phyloP scores from a whole-genome alignment of 1,284 basidiomycete species.

The Cystobasidiaceae sp. region DNA sequence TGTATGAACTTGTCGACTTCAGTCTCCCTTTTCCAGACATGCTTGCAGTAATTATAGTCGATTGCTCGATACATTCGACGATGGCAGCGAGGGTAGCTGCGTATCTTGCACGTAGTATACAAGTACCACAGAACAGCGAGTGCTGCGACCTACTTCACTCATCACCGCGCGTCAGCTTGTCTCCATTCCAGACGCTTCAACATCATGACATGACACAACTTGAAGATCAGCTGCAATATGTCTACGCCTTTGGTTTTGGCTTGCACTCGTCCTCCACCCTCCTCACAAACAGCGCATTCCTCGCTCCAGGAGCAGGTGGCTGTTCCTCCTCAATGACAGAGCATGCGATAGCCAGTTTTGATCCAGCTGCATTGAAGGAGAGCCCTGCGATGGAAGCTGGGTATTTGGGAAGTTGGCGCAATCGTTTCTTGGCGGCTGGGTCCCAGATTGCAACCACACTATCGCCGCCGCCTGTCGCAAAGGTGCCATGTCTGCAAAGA shows the following conservation, averaged over 20 bases:
- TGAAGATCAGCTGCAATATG: no score
- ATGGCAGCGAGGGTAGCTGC: no score
- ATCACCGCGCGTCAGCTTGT: no score
- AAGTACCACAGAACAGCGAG: no score
- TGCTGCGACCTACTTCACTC: no score
- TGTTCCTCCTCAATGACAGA: constrained; percentile 85
- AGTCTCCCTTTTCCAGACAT: no score
- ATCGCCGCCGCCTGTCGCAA: constrained; percentile 89
- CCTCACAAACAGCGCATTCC: constrained; percentile 47
- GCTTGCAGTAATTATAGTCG: no score
- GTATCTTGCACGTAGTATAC: no score
- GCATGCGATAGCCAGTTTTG: constrained; percentile 70
- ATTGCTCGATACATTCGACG: no score
- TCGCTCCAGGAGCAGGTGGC: constrained; percentile 49
- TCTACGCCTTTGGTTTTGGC: constrained; percentile 39
- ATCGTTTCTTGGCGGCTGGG: constrained; percentile 89
- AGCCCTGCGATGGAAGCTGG: constrained; percentile 63
- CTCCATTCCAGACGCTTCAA: no score
- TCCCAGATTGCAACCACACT: constrained; percentile 92
- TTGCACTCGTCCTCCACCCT: constrained; percentile 50
- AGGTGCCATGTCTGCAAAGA: constrained; percentile 72
- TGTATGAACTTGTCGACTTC: no score
- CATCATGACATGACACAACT: no score
- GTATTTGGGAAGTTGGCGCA: constrained; percentile 81
- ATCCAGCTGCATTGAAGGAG: constrained; percentile 76